Conservation (phyloP, 148 eudicot genomes). For the Amaranthus hypochondriacus region DNA sequence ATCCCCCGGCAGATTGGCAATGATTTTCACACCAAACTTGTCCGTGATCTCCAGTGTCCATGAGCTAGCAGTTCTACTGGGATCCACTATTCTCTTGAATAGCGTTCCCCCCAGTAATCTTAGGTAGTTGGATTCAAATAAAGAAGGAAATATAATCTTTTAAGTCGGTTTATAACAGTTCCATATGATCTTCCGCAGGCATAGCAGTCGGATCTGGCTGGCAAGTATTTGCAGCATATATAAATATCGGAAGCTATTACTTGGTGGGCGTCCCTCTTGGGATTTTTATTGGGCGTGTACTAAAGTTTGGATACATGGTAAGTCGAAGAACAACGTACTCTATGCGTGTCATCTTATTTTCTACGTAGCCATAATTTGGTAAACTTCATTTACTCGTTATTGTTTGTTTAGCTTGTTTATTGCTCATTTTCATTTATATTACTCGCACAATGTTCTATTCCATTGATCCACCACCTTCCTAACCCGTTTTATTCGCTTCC, state of each 20-base stretch:
- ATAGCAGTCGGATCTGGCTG: slow-evolving; percentile 65
- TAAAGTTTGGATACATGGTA: slow-evolving; percentile 34
- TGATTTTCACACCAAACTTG: slow-evolving; percentile 31
- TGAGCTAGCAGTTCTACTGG: slow-evolving; percentile 24
- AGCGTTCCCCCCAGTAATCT: slow-evolving; percentile 34
- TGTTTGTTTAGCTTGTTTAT: too few relatives aligned
- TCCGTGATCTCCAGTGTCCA: slow-evolving; percentile 23
- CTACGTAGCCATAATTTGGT: neutral
- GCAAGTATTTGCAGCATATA: slow-evolving; percentile 51
- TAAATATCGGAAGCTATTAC: slow-evolving; percentile 36
- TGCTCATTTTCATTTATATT: too few relatives aligned
- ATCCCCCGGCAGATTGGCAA: slow-evolving; percentile 29
- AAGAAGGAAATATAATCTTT: neutral
- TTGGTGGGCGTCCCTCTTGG: slow-evolving; percentile 36
- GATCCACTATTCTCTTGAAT: slow-evolving; percentile 25
- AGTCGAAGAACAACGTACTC: neutral
- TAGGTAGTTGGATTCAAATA: slow-evolving; percentile 20
- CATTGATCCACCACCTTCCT: too few relatives aligned
- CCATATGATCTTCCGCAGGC: slow-evolving; percentile 19
- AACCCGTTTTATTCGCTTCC: too few relatives aligned
- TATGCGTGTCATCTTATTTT: neutral
- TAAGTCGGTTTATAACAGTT: neutral
- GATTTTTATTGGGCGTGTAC: slow-evolving; percentile 24
- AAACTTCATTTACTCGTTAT: too few relatives aligned
- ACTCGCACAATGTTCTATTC: too few relatives aligned